Conservation (phyloP, 495 filamentous ascomycete genomes). For the Trichocladium uniseriatum region DNA sequence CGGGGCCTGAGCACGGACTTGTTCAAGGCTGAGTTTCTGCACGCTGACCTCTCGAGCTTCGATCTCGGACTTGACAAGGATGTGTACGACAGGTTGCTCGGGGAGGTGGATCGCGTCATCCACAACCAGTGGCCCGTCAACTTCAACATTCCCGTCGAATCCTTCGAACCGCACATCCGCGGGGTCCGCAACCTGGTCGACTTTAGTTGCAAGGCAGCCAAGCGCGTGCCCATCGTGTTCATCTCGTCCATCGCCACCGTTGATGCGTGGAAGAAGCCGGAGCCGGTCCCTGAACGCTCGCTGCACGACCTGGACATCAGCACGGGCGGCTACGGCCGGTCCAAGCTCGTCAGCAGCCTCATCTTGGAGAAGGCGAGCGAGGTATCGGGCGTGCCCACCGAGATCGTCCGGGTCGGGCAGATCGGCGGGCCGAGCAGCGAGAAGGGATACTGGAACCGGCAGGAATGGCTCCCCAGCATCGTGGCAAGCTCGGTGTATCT, state of each 20-base stretch:
- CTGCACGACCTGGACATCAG: conserved; percentile 33
- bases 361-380: conserved; percentile 38
- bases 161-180: conserved; percentile 46
- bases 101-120: conserved; percentile 41
- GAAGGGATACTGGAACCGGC: conserved; percentile 42
- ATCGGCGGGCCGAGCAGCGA: conserved; percentile 42
- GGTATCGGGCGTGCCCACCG: conserved; percentile 32
- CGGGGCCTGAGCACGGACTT: conserved; percentile 32
- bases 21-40: conserved; percentile 41
- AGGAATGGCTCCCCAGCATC: conserved; percentile 51
- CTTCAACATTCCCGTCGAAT: conserved; percentile 48
- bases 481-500: conserved; percentile 37
- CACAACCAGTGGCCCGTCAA: conserved; percentile 58
- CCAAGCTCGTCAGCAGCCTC: conserved; percentile 45
- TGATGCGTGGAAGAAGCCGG: conserved; percentile 26
- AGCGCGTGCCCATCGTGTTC: conserved; percentile 44
- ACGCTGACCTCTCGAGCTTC: conserved; percentile 36
- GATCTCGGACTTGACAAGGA: conserved; percentile 36
- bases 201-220: conserved; percentile 36
- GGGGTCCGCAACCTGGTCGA: conserved; percentile 46
- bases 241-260: conserved; percentile 45
- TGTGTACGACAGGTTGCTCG: conserved; percentile 31
- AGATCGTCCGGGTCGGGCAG: conserved; percentile 48
- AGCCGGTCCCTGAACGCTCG: conserved; percentile 36
- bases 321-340: conserved; percentile 46